Base-by-base conservation (phyloP, 352 stramenopile genomes). In the Peronospora farinosa region DNA sequence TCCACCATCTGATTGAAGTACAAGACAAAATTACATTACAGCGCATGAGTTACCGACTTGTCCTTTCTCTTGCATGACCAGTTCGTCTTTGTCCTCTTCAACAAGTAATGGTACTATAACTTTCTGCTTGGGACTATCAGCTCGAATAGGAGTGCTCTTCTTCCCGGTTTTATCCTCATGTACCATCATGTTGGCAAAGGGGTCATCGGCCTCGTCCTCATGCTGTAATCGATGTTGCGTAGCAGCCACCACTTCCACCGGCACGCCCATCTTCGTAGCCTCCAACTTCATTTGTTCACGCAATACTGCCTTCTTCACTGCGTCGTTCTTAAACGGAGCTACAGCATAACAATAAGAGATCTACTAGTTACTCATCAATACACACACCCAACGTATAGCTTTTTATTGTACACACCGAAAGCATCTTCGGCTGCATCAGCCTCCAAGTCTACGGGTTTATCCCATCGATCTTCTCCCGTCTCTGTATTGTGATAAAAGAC, bases 401-500 rank as follows among this genome's bases (percentile, higher is more conserved):
- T 17, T n/a, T 31, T 16, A 6, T n/a, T 23, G 5, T n/a, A 2
- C 67, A 13, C 61, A 84, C 74, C 78, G 49, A 85, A 87, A 13
- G 61, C 48, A 46, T 86, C 72, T 28, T 82, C 72, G 1, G 60
- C 64, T 1, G 75, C 75, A 13, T 86, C 72, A 23, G 73, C 74
- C 13, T 86, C 79, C 48, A 86, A 51, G 23, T 91, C 79, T 10
- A 65, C 54, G 1, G 79, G 79, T 43, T 78, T 76, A 19, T 87
- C 75, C 79, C 79, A 91, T 43, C 73, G 70, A 47, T 91, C 79
- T 54, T 91, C 79, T 30, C 79, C 79, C 5, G 76, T 91, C 44
- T 91, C 79, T 25, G 77, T 76, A 57, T 91, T 91, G 63, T 91
- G 76, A 47, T 91, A 91, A 53, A 88, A 91, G n/a, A 58, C 76